Base-by-base conservation (phyloP, 495 filamentous ascomycete species). In the Neurospora tetraspora region DNA sequence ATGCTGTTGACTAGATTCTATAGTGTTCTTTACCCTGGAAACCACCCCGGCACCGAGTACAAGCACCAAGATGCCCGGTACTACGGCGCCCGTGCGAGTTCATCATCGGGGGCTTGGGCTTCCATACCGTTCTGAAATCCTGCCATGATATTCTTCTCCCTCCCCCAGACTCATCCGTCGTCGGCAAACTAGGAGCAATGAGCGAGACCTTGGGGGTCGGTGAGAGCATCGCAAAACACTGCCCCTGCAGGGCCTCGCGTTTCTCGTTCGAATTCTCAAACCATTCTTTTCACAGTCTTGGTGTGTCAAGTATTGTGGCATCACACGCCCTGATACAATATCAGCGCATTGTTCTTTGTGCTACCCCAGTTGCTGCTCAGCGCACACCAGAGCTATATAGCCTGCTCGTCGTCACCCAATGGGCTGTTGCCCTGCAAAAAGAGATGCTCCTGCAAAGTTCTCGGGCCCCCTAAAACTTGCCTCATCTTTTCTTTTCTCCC, bases 401-500 rank as follows among this genome's bases (percentile, higher is more conserved):
- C 77, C 78, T 76, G 71, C 76, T 74, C 20, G 47, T 68, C 69
- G 69, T 71, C 43, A 70, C 53, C 77, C 77, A 77, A 78, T 79
- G 68, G 59, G 39, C 23, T 70, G 27, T 70, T n/a, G 59, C 23
- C 43, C 38, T 68, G 69, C 42, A 43, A 20, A 71, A 53, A 72
- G 68, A 61, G 71, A 61, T 59, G 70, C 61, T 73, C 75, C 73
- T 78, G 76, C 73, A 65, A 53, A 40, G 43, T 8, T 42, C 43
- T 69, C 53, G 47, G 43, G 70, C 65, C 53, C 65, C 71, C 40
- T 59, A 43, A 39, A 20, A 37, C 53, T 27, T 69, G 43, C 37
- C 69, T 65, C 72, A 45, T 40, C 38, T 73, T 71, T 16, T 18
- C 12, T 65, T 65, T 61, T 9, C 53, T 65, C 14, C 27, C 53